A percentile compares a stretch with the other conserved stretches of the same genome.
These are phyloP conservation scores for Lichtheimia ornata DNA, from an alignment of 371 early-diverging fungal species.

Conservation along the genomic window DNA sequence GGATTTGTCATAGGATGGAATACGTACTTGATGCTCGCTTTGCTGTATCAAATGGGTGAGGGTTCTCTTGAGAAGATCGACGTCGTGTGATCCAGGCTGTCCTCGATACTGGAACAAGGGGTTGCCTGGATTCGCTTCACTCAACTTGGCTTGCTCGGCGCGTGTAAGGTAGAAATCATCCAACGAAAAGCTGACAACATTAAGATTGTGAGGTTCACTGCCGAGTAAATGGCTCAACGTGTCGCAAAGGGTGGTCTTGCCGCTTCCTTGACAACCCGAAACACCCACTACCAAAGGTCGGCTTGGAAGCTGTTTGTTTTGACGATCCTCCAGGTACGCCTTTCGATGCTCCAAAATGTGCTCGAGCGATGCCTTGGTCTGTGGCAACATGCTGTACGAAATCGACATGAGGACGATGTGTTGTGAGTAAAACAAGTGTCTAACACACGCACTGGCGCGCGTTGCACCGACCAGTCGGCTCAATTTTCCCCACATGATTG, in stretches of 20 bases:
- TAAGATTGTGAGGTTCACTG: slow-evolving; percentile 46
- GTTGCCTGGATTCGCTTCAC: slow-evolving; percentile 59
- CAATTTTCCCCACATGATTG: too few relatives aligned
- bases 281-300: slow-evolving; percentile 72
- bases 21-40: slow-evolving; percentile 25
- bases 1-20: slow-evolving; percentile 87
- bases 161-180: slow-evolving; percentile 88
- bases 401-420: neutral
- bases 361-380: slow-evolving; percentile 38
- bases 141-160: slow-evolving; percentile 61
- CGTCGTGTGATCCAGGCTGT: slow-evolving; percentile 89
- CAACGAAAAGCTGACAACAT: slow-evolving; percentile 70
- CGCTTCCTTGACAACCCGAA: slow-evolving; percentile 82
- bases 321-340: slow-evolving; percentile 22
- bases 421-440: too few relatives aligned
- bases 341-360: slow-evolving; percentile 44
- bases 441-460: too few relatives aligned
- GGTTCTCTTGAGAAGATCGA: slow-evolving; percentile 57
- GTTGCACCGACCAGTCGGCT: too few relatives aligned
- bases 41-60: slow-evolving; percentile 48
- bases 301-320: slow-evolving; percentile 15
- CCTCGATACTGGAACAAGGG: slow-evolving; percentile 78
- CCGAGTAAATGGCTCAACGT: slow-evolving; percentile 49
- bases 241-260: slow-evolving; percentile 73
- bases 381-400: slow-evolving; percentile 36